Base-by-base conservation (phyloP, 768 basidiomycete species). In the Trametes gibbosa region DNA sequence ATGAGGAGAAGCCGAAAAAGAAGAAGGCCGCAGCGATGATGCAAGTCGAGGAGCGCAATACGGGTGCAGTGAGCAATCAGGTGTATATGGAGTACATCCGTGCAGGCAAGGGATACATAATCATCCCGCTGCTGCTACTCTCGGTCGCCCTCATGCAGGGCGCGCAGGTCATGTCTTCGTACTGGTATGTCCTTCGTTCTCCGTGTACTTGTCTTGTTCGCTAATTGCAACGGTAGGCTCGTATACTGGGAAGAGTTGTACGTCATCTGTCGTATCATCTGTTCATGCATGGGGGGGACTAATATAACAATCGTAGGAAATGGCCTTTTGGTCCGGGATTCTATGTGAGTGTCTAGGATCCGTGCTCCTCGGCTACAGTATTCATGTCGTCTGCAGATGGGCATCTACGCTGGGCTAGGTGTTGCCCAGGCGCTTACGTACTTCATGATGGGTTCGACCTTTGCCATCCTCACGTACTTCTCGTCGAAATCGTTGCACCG, bases 41-140 rank as follows among this genome's bases (percentile, higher is more conserved):
- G 90, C 90, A 93, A 66, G 77, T 75, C 24, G 94, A 95, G 72
- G 92, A 95, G 69, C 78, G 92, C 17, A 89, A 88, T 63, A 85
- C 83, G 0, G 94, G 92, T 3, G 82, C 89, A 0, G 81, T 93
- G 63, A 76, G 78, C 34, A 66, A 72, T 63, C 61, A 71, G 1
- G 79, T 86, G 12, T 87, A 87, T 64, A 80, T 74, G 67, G 68
- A 79, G 34, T 96, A 93, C 70, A 67, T 89, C 49, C 71, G 75
- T 32, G 90, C 92, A 3, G 94, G 86, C 1, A 82, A 83, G 29
- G 92, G 91, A 13, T 60, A 59, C 4, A 62, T 87, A 50, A 76
- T 91, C 19, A 62, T 94, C 1, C 92, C 94, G 0, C 53, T 88
- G 19, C 69, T 96, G 41, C 21, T 90, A 5, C 42, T 84, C 2